Evolutionary conservation across 2,329 filamentous ascomycete genomes (phyloP), one percentile per base, ranked within the genome.

Genomic region (Talaromyces funiculosus): DNA sequence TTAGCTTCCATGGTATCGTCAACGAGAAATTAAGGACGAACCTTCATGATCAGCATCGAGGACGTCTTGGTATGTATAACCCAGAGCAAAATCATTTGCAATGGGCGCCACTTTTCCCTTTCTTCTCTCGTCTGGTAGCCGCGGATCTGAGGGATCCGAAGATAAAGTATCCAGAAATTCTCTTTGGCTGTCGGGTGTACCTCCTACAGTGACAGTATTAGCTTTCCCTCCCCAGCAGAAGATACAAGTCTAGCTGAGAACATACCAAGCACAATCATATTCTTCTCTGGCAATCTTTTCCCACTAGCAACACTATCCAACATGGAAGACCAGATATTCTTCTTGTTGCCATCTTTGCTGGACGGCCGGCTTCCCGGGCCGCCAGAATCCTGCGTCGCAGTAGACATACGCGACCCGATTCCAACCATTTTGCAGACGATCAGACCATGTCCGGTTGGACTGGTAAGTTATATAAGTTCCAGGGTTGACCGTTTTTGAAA

Each of bases 21-120:
- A 10, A 33, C 12, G 31, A 33, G 31, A 33, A 33, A 33, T 33
- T n/a, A 10, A 33, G 31, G 12, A 33, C 61, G 40, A 76, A 92
- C 90, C 90, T 81, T 97, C 93, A 74, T 96, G 92, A 72, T 97
- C 92, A 60, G 90, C 89, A 75, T 97, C 92, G 38, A 96, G 82
- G 38, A 97, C 91, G 76, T 97, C 91, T 73, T 95, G 91, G 77
- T 96, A 97, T 58, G 92, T 96, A 73, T 97, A 97, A 56, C 92
- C 92, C 62, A 97, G 78, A 10, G 92, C 92, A 75, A 96, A 96
- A 71, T 89, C 89, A 72, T 97, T 97, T 59, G 92, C 92, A 70
- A 96, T 84, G 22, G 91, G 90, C 1, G 90, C 88, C 63, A 84
- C 83, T 73, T 84, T 87, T 67, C 74, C 70, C 68, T 74, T 76